These are phyloP conservation scores for Tolypocladium tundrense DNA, from an alignment of 2,329 filamentous ascomycete species.

Conservation along the genomic window DNA sequence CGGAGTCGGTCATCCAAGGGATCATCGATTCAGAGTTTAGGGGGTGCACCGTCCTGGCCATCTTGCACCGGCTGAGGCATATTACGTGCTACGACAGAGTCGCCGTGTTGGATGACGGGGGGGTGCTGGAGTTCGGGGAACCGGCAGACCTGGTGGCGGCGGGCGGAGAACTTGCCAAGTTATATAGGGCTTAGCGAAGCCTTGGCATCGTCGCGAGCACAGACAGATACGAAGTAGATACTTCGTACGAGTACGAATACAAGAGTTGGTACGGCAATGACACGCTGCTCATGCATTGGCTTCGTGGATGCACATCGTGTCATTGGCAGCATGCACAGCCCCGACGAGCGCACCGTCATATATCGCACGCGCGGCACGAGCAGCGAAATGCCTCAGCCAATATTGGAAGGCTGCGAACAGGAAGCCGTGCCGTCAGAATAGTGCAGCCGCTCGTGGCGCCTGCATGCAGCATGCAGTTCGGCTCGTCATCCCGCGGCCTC, in stretches of 20 bases:
- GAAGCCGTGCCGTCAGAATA: not conserved
- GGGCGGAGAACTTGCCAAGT: not conserved
- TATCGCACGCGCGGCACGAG: not conserved
- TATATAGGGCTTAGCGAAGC: not conserved
- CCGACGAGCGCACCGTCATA: not conserved
- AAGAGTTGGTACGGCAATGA: too few relatives aligned
- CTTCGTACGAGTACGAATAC: not conserved
- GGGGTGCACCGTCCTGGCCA: not conserved
- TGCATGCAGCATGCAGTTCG: not conserved
- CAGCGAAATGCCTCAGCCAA: not conserved
- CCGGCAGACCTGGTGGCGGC: not conserved
- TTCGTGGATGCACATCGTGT: not conserved
- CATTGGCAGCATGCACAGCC: not conserved
- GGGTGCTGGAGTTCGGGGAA: not conserved
- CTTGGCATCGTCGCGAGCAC: not conserved
- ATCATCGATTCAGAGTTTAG: not conserved
- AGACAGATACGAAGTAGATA: not conserved
- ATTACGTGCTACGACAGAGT: not conserved
- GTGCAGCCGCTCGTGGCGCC: not conserved
- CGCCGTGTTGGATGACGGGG: not conserved
- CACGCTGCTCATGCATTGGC: not conserved
- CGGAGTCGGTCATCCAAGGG: not conserved
- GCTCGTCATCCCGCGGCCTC: not conserved
- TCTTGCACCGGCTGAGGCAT: not conserved
- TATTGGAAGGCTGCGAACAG: not conserved